Base-by-base conservation (phyloP, 2,329 filamentous ascomycete species). In the Tolypocladium paradoxum region DNA sequence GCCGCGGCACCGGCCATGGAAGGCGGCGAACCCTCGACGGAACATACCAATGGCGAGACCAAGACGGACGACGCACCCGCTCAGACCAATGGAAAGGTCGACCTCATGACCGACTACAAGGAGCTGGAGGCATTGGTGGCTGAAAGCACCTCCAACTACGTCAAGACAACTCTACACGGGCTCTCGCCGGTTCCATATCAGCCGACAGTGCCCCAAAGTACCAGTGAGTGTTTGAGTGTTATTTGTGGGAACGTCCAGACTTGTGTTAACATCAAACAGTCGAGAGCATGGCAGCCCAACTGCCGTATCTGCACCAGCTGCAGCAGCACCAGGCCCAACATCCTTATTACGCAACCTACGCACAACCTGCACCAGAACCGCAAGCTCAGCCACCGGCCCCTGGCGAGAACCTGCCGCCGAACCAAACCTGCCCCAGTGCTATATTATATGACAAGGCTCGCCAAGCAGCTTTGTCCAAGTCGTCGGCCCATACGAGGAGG, bases 401-500 rank as follows among this genome's bases (percentile, higher is more conserved):
- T 14, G 65, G 66, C 2, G 66, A 70, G 37, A 70, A 70, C 29
- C 61, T 83, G 0, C 80, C 80, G 4, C 80, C 80, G 0, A 78
- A 81, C 49, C 80, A 83, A 56, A 75, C 73, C 5, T 76, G 73
- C 22, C 73, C 79, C 0, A 82, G 77, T 22, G 71, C 78, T 0
- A 71, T 76, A 1, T 65, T 83, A 1, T 83, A 83, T 54, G 79
- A 82, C 55, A 75, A 76, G 51, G 80, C 80, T 14, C 74, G 80
- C 2, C 79, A 83, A 58, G 79, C 79, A 3, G 79, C 79, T 0
- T 72, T 81, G 0, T 78, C 77, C 6, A 81, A 81, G 58, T 77
- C 76, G 0, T 75, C 77, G 2, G 74, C 76, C 3, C 78, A 81
- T 52, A 75, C 77, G 2, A 67, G 80, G 31, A 69, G 79, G 43